phyloP scores from a whole-genome alignment of 352 stramenopile genomes.

The Peronospora destructor region DNA sequence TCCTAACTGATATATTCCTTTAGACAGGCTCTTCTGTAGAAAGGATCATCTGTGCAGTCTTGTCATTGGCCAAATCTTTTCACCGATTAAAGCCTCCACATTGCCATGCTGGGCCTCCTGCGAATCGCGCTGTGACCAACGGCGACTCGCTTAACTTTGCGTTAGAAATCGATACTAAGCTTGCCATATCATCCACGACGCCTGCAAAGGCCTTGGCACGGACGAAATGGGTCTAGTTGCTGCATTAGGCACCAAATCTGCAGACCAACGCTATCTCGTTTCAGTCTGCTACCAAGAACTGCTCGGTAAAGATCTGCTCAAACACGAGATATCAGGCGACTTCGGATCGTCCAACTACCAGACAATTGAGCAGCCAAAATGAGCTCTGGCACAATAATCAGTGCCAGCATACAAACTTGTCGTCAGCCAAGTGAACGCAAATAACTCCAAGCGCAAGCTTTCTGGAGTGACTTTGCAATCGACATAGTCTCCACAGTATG shows the following conservation, averaged over 20 bases:
- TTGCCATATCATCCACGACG: slow-evolving; percentile 51
- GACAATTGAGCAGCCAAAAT: no score
- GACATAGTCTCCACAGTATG: no score
- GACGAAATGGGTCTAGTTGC: slow-evolving; percentile 44
- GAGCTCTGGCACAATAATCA: no score
- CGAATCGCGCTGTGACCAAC: slow-evolving; percentile 54
- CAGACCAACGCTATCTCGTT: slow-evolving; percentile 60
- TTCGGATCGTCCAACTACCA: no score
- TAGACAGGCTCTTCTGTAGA: no score
- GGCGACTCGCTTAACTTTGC: slow-evolving; percentile 38
- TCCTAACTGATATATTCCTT: no score
- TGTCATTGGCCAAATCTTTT: slow-evolving; percentile 9
- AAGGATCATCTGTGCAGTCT: no score
- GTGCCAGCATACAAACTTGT: no score
- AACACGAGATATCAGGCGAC: slow-evolving; percentile 57
- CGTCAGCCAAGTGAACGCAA: no score
- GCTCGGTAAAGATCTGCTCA: slow-evolving; percentile 49
- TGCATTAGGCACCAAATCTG: slow-evolving; percentile 48
- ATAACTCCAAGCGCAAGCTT: no score
- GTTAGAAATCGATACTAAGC: slow-evolving; percentile 43
- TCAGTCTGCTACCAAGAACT: slow-evolving; percentile 58
- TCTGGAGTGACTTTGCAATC: no score
- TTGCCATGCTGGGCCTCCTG: slow-evolving; percentile 61
- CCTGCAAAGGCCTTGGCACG: slow-evolving; percentile 60
- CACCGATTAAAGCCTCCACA: slow-evolving; percentile 3